Base-by-base conservation (phyloP, 495 filamentous ascomycete genomes). In the Penicillium egyptiacum region DNA sequence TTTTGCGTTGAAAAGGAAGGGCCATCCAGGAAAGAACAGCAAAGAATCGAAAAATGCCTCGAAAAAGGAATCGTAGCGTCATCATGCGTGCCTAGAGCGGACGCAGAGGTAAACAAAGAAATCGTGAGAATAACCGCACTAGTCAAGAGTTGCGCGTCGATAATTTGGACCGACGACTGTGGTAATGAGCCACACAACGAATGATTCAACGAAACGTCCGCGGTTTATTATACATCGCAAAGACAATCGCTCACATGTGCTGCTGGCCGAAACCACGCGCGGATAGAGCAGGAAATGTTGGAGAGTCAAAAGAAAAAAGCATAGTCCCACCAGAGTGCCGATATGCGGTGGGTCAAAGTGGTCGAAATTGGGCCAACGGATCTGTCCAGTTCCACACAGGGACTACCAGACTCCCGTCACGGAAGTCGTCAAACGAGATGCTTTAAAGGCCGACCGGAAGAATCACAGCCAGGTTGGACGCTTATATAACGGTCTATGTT, bases 151-250 rank as follows among this genome's bases (percentile, higher is more conserved):
- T 12, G 41, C 58, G 47, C 46, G 22, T 59, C 63, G 58, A 66
- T 60, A 37, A 59, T 63, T 58, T 52, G 51, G 61, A 54, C 42
- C 60, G 60, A 61, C 39, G 17, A 53, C 19, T 47, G 35, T 42
- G 52, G 42, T 14, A 14, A 8, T 30, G 17, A 53, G 25, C 20
- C 7, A 30, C 39, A 55, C 50, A 57, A 17, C 51, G 48, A 46
- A 60, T 41, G 49, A 40, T 52, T 6, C 49, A 23, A 23, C 42
- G 48, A 50, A 60, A 42, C 7, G 42, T 63, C 60, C 69, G 74
- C 74, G 74, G 74, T 77, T 77, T 77, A 77, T 77, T 57, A 60
- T 61, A 56, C 74, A 70, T 77, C 74, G 74, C 74, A 70, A 65
- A 68, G 66, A 61, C 41, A 42, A 42, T 58, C 59, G 48, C 19